Conservation (phyloP, 2,329 filamentous ascomycete species). For the Diaporthe vexans region DNA sequence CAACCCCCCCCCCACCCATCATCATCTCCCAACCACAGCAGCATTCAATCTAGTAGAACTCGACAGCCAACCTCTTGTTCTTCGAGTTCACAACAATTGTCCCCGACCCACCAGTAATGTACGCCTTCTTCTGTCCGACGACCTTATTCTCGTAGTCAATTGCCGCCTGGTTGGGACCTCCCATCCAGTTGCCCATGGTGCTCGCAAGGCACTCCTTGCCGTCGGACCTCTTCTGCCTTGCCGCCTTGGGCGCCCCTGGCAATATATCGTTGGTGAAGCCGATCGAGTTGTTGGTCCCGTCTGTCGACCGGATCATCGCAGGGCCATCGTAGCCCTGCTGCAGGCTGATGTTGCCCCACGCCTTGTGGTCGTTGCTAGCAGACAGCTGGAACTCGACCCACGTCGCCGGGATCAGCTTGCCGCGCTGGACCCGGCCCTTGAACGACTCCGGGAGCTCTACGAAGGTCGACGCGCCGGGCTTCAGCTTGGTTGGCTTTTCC, state of each 20-base stretch:
- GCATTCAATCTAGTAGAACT: conserved; percentile 17
- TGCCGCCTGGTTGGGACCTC: conserved; percentile 35
- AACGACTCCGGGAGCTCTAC: conserved; percentile 50
- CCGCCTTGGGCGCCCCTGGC: conserved; percentile 29
- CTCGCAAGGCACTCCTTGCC: conserved; percentile 37
- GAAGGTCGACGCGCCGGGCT: conserved; percentile 49
- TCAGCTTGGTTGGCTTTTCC: conserved; percentile 51
- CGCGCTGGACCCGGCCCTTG: conserved; percentile 53
- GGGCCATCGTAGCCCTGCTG: conserved; percentile 37
- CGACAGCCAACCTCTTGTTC: conserved; percentile 34
- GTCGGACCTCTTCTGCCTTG: conserved; percentile 34
- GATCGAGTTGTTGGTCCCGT: conserved; percentile 28
- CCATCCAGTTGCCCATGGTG: conserved; percentile 35
- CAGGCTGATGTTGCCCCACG: conserved; percentile 35
- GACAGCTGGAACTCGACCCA: conserved; percentile 39
- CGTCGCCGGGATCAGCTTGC: conserved; percentile 37
- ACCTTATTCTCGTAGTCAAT: conserved; percentile 37
- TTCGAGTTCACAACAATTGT: conserved; percentile 33
- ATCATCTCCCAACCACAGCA: not conserved
- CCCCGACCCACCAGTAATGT: conserved; percentile 27
- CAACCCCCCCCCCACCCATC: not conserved
- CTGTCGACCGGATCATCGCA: conserved; percentile 35
- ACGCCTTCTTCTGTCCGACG: conserved; percentile 38
- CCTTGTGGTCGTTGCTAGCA: conserved; percentile 32
- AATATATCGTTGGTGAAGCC: conserved; percentile 33